Base-by-base conservation (phyloP, 2,329 filamentous ascomycete species). In the Claviceps humidiphila region DNA sequence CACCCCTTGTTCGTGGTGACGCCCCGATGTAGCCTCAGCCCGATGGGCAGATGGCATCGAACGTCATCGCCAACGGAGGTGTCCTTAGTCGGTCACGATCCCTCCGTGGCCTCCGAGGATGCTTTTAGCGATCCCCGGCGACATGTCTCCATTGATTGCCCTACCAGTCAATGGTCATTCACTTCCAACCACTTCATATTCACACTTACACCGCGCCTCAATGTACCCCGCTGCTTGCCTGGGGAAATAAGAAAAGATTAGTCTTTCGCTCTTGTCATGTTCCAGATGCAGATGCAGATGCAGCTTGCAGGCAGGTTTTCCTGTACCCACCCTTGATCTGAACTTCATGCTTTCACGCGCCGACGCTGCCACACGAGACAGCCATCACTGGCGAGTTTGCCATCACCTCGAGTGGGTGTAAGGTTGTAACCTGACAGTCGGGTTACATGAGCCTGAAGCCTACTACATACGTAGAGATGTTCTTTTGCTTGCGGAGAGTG, bases 341-440 rank as follows among this genome's bases (percentile, higher is more conserved):
- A 49, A 38, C 51, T 26, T 26, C 45, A 48, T 49, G 51, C 46
- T 49, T 42, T 22, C 47, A 43, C 26, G 45, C 52, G 39, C 44
- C 48, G 20, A 26, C 43, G 48, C 44, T 44, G 48, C 49, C 52
- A 44, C 52, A 53, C 52, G 49, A 49, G 45, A 51, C 52, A 54
- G 49, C 40, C 49, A 43, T 54, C 44, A 30, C 39, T 54, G 45
- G 38, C 37, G 22, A 44, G 45, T 41, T 47, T 53, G 48, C 44
- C 30, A 48, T 49, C 38, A 45, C 26, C 40, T 49, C 45, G 38
- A 42, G 44, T 45, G 45, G 50, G 20, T 39, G 26, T 17, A 16
- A 20, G 43, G 20, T 41, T 34, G 45, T 52, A 37, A 20, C 45
- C 41, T 43, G 20, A 39, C 45, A 37, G 44, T 17, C 26, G 39